phyloP scores from a whole-genome alignment of 768 basidiomycete species.

The Trametes villosa region DNA sequence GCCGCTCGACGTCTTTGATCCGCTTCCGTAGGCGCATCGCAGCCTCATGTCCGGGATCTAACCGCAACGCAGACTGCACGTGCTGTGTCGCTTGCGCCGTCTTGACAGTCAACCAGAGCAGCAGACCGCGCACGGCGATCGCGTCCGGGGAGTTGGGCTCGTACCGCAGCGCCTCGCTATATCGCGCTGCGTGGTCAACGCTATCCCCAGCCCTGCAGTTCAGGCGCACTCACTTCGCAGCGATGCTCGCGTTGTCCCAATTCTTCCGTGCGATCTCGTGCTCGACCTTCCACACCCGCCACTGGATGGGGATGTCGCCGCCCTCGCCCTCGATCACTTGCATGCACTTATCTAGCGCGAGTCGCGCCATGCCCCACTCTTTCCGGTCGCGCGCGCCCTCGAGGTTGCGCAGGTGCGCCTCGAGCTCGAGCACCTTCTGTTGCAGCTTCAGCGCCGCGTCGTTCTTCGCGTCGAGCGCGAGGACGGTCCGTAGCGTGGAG shows the following conservation, averaged over 20 bases:
- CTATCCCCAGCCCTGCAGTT: too few species aligned
- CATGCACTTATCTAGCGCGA: conserved; percentile 81
- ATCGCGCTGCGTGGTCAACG: not conserved
- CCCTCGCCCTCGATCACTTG: conserved; percentile 77
- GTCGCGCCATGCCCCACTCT: conserved; percentile 77
- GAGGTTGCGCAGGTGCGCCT: conserved; percentile 68
- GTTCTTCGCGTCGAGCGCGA: conserved; percentile 67
- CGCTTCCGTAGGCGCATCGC: conserved; percentile 76
- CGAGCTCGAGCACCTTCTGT: conserved; percentile 61
- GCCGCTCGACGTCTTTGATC: conserved; percentile 78
- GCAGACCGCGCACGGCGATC: conserved; percentile 74
- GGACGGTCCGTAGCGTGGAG: conserved; percentile 63
- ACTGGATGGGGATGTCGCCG: conserved; percentile 74
- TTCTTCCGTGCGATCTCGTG: conserved; percentile 72
- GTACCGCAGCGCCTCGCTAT: conserved; percentile 74
- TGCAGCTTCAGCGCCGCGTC: conserved; percentile 61
- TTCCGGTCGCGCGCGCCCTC: conserved; percentile 56
- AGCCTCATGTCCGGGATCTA: conserved; percentile 76
- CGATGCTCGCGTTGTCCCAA: conserved; percentile 72
- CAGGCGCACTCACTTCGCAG: conserved; percentile 67
- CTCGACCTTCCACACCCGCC: conserved; percentile 82
- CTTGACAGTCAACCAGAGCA: conserved; percentile 75
- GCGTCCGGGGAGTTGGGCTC: conserved; percentile 79
- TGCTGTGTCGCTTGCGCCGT: conserved; percentile 76
- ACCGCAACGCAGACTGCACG: conserved; percentile 66